Evolutionary conservation across 1,284 basidiomycete species (phyloP).

Genomic region (Exobasidium cylindrosporum): DNA sequence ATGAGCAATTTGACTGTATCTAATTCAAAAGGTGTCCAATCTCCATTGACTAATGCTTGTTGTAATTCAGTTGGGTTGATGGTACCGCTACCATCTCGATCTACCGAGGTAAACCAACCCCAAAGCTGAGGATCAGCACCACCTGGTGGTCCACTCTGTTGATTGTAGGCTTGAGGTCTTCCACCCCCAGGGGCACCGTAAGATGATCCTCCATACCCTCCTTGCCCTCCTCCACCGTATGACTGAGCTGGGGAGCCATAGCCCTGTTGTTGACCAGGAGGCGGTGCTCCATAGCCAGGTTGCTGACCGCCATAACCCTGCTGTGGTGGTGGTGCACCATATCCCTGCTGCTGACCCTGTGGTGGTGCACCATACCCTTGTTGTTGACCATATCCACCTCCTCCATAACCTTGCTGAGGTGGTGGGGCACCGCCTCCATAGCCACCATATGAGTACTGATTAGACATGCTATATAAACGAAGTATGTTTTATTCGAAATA

Average conservation of each 20-base stretch:
- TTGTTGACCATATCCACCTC: conserved; percentile 20
- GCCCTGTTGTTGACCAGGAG: conserved; percentile 12
- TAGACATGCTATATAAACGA: conserved; percentile 27
- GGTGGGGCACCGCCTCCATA: conserved; percentile 22
- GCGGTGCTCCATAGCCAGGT: conserved; percentile 9
- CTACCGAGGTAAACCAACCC: conserved; percentile 46
- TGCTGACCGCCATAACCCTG: conserved; percentile 14
- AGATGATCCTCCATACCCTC: conserved; percentile 4
- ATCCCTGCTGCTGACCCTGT: conserved; percentile 10
- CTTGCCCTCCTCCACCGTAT: conserved; percentile 16
- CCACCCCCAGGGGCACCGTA: conserved; percentile 13
- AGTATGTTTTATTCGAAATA: no score
- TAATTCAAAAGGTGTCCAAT: conserved; percentile 42
- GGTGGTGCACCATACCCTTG: conserved; percentile 12
- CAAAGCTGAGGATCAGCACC: conserved; percentile 48
- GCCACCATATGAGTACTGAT: conserved; percentile 34
- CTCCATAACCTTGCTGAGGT: conserved; percentile 14
- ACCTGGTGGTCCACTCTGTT: conserved; percentile 34
- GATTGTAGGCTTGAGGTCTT: conserved; percentile 31
- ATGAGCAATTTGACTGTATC: conserved; percentile 47
- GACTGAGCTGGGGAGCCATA: conserved; percentile 25
- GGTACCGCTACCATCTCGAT: conserved; percentile 36
- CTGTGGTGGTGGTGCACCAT: conserved; percentile 26
- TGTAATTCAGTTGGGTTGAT: conserved; percentile 41
- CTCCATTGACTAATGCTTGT: conserved; percentile 46